Percentiles rank a stretch among this genome's conserved stretches.
Evolutionary conservation across 805 yeast genomes (phyloP).

Genomic region (Vanderwaltozyma yarrowii): DNA sequence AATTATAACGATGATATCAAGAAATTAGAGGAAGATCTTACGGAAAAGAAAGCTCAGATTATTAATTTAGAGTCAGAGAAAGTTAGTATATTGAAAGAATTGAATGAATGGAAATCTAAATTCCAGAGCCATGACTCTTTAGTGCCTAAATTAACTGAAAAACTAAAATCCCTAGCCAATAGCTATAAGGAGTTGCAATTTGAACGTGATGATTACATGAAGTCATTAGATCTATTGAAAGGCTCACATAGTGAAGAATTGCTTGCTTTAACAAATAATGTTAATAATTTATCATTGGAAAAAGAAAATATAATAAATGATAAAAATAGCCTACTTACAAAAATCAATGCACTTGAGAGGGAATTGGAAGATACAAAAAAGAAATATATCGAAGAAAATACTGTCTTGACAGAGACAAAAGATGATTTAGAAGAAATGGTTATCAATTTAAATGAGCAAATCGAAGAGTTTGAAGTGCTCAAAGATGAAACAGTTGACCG

Average conservation of each 20-base stretch:
- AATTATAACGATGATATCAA: background rate
- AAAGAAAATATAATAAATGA: slow-evolving; percentile 4
- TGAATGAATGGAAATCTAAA: slow-evolving; percentile 17
- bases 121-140: slow-evolving; percentile 27
- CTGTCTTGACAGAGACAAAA: background rate
- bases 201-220: slow-evolving; percentile 16
- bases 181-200: slow-evolving; percentile 21
- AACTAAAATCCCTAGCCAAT: slow-evolving; percentile 35
- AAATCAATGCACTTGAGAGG: slow-evolving; percentile 2
- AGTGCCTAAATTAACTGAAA: slow-evolving; percentile 36
- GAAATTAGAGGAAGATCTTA: slow-evolving; percentile 11
- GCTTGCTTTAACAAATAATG: slow-evolving; percentile 4
- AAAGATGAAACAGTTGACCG: slow-evolving; percentile 21
- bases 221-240: slow-evolving; percentile 6
- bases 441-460: slow-evolving; percentile 17
- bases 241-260: slow-evolving; percentile 9
- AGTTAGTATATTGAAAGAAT: slow-evolving; percentile 13
- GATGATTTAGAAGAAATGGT: slow-evolving; percentile 8
- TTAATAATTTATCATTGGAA: slow-evolving; percentile 5
- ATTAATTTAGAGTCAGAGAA: slow-evolving; percentile 3
- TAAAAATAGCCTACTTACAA: slow-evolving; percentile 1
- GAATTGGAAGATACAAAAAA: background rate
- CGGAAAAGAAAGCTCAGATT: slow-evolving; percentile 11
- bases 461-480: slow-evolving; percentile 21
- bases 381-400: slow-evolving; percentile 1